Evolutionary conservation across 1,284 basidiomycete genomes (phyloP), one percentile per base, ranked within the genome.

Genomic region (Phenoliferia sp.): DNA sequence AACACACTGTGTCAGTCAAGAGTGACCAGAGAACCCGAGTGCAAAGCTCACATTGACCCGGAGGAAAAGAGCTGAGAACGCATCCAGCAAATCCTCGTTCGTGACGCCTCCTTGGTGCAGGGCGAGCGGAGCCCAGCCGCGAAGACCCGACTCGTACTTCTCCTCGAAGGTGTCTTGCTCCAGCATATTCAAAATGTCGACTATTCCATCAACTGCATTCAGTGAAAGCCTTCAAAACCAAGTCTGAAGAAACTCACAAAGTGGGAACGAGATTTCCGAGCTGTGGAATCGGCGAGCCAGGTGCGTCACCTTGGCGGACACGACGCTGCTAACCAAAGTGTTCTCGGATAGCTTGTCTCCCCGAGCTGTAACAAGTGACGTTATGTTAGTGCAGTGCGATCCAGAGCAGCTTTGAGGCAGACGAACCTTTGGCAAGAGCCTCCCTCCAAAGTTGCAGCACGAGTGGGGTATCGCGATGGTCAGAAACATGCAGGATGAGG

Each of bases 401-500:
- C 39, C 12, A 44, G 39, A 22, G 39, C 22, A 22, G 39, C 22
- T 12, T 12, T 22, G 39, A 12, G 39, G 39, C n/a, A n/a, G n/a
- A n/a, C 39, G 39, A 12, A 44, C 39, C 39, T 44, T 44, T 44
- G 39, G 39, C 86, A 67, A 98, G 85, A 69, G 99, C 87, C 71
- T 86, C 86, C 71, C 88, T 87, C 96, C 95, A 99, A 34, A 94
- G 92, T 3, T 89, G 87, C 59, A 85, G 83, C 10, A 92, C 88
- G 34, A 96, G 81, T 62, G 84, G 85, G 67, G 90, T 87, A 75
- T 99, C 92, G 22, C 88, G 87, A 77, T 94, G 91, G 77, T 95
- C 93, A 10, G 96, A 92, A 5, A 95, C 89, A 77, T 96, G 90
- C 67, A 98, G 84, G 77, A 97, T 94, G 44, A 97, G 84, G 28